Percentiles rank a stretch among this genome's conserved stretches.
These are phyloP conservation scores for Naganishia albida DNA, from an alignment of 1,284 basidiomycete species.

Conservation along the genomic window DNA sequence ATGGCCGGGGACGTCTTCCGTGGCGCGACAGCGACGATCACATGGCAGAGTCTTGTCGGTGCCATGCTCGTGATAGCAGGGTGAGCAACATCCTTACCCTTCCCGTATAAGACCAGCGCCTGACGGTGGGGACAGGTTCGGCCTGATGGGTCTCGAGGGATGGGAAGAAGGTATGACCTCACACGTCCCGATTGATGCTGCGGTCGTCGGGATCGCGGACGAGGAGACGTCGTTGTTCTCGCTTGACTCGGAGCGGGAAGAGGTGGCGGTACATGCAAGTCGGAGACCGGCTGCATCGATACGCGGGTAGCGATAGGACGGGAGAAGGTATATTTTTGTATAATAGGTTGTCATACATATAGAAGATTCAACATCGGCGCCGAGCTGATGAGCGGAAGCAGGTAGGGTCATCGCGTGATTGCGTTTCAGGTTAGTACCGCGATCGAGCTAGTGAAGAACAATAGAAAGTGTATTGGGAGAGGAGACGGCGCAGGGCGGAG, in stretches of 20 bases:
- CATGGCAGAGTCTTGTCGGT: conserved; percentile 63
- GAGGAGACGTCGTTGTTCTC: background rate
- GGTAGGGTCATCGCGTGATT: background rate
- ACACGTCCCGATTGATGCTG: conserved; percentile 12
- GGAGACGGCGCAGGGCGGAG: too few relatives aligned
- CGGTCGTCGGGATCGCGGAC: background rate
- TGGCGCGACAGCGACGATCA: conserved; percentile 51
- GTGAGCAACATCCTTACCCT: too few relatives aligned
- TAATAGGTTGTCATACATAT: conserved; percentile 6
- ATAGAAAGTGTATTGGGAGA: background rate
- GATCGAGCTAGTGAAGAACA: background rate
- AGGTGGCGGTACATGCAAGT: too few relatives aligned
- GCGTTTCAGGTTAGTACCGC: conserved; percentile 19
- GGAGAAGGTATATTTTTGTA: conserved; percentile 2
- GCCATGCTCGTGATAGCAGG: conserved; percentile 62
- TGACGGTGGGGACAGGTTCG: conserved; percentile 42
- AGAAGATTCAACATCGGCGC: background rate
- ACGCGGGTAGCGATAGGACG: background rate
- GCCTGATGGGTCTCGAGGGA: conserved; percentile 50
- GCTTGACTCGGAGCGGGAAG: background rate
- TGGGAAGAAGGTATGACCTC: conserved; percentile 39
- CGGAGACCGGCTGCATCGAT: background rate
- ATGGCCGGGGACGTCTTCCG: conserved; percentile 49
- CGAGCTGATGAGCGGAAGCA: background rate
- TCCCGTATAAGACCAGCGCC: too few relatives aligned